These are phyloP conservation scores for Cryptomeria japonica DNA, from an alignment of 75 land plant genomes.

Conservation along the genomic window DNA sequence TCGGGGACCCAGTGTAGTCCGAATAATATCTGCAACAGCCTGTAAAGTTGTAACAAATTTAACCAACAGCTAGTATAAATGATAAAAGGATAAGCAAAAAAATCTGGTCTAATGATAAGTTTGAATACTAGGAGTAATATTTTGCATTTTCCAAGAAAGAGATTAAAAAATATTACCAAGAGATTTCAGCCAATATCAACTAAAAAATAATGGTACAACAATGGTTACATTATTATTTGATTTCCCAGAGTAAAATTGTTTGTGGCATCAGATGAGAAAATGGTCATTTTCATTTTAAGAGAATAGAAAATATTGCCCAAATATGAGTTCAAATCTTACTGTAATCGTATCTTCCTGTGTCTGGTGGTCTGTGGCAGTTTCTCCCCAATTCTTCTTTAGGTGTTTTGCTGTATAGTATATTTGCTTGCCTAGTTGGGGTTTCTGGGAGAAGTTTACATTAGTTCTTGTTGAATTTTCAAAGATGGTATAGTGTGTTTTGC, in stretches of 20 bases:
- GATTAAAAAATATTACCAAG: not conserved
- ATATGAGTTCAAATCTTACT: not conserved
- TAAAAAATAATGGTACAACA: too few relatives aligned
- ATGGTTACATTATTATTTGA: not conserved
- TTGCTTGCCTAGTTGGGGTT: too few relatives aligned
- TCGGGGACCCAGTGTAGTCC: conserved; percentile 95
- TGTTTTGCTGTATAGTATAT: too few relatives aligned
- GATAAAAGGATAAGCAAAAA: not conserved
- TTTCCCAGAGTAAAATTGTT: not conserved
- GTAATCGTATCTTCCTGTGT: too few relatives aligned
- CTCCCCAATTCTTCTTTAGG: too few relatives aligned
- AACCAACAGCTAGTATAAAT: not conserved
- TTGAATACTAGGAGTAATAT: not conserved
- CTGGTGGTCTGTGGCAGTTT: too few relatives aligned
- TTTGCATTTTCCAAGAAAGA: not conserved
- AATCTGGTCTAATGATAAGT: not conserved
- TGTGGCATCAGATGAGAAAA: not conserved
- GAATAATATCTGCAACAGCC: conserved; percentile 99
- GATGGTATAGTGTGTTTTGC: too few relatives aligned
- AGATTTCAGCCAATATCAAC: not conserved
- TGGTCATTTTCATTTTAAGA: not conserved
- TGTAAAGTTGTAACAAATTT: conserved; percentile 21
- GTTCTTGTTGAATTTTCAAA: too few relatives aligned
- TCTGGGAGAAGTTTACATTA: too few relatives aligned
- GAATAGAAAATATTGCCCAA: not conserved